Evolutionary conservation across 331 rosid species (phyloP).

Genomic region (Malus hybrid): DNA sequence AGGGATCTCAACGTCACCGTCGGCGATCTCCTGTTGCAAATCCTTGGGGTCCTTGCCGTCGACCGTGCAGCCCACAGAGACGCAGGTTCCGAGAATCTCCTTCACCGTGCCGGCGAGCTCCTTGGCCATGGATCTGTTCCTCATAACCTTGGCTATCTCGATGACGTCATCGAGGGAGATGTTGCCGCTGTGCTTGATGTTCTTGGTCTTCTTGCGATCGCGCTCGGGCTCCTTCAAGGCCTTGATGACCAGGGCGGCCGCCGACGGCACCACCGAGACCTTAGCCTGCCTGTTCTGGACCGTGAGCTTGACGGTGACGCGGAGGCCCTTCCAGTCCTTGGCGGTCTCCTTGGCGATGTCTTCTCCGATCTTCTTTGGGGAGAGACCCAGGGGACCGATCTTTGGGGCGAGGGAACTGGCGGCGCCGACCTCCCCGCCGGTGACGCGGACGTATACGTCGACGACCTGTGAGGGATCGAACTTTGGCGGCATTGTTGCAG

Average conservation of each 20-base stretch:
- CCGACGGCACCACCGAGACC: constrained; percentile 72
- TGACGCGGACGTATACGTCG: constrained; percentile 69
- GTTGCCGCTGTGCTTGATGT: constrained; percentile 67
- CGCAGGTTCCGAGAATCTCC: constrained; percentile 74
- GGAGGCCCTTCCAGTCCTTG: constrained; percentile 81
- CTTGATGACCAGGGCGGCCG: constrained; percentile 78
- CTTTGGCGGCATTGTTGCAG: constrained; percentile 67
- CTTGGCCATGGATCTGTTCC: constrained; percentile 47
- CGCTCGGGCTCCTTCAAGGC: constrained; percentile 74
- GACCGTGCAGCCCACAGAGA: constrained; percentile 76
- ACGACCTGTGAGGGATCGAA: constrained; percentile 71
- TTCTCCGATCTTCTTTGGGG: constrained; percentile 89
- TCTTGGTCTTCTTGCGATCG: constrained; percentile 67
- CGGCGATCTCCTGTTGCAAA: constrained; percentile 60
- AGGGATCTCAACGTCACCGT: constrained; percentile 68
- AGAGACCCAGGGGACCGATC: constrained; percentile 84
- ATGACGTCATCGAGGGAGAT: constrained; percentile 70
- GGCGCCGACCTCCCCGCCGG: constrained; percentile 88
- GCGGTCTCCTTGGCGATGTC: constrained; percentile 86
- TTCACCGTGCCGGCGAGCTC: constrained; percentile 59
- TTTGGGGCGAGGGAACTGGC: constrained; percentile 85
- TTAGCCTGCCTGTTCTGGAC: constrained; percentile 49
- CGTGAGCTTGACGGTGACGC: constrained; percentile 52
- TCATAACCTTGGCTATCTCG: constrained; percentile 68
- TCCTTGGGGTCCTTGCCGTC: constrained; percentile 74